Percentiles rank a stretch among this genome's conserved stretches.
Evolutionary conservation across 2,329 filamentous ascomycete species (phyloP).

Genomic region (Atkinsonella texensis): DNA sequence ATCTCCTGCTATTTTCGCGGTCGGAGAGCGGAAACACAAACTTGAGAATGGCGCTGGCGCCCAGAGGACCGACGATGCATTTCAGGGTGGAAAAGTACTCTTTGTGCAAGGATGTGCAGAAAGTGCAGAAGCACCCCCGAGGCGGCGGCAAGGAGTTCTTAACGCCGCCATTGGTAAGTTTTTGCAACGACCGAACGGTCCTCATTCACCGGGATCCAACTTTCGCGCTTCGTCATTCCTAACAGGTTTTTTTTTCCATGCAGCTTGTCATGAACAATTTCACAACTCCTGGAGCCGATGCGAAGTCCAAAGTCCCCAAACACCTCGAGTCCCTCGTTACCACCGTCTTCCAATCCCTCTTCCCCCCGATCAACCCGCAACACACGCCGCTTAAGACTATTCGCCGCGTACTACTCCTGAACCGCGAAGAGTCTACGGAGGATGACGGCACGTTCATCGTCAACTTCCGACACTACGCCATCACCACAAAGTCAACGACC

Average conservation of each 20-base stretch:
- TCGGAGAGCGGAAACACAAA: slow-evolving; percentile 88
- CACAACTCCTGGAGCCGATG: slow-evolving; percentile 47
- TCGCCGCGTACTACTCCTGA: slow-evolving; percentile 77
- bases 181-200: background rate
- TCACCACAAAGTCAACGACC: slow-evolving; percentile 77
- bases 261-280: slow-evolving; percentile 98
- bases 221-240: background rate
- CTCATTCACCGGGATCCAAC: background rate
- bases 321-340: slow-evolving; percentile 89
- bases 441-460: slow-evolving; percentile 65
- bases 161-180: slow-evolving; percentile 63
- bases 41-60: slow-evolving; percentile 74
- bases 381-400: slow-evolving; percentile 85
- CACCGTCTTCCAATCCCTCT: slow-evolving; percentile 90
- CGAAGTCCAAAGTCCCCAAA: slow-evolving; percentile 65
- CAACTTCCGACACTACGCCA: slow-evolving; percentile 87
- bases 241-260: background rate
- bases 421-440: slow-evolving; percentile 54
- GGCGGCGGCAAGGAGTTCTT: slow-evolving; percentile 76
- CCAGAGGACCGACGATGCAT: slow-evolving; percentile 82
- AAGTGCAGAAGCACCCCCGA: slow-evolving; percentile 70
- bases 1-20: slow-evolving; percentile 85
- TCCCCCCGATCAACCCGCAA: slow-evolving; percentile 90
- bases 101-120: slow-evolving; percentile 79
- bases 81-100: slow-evolving; percentile 95